These are phyloP conservation scores for Lactifluus piperatus DNA, from an alignment of 768 basidiomycete genomes.

Conservation along the genomic window DNA sequence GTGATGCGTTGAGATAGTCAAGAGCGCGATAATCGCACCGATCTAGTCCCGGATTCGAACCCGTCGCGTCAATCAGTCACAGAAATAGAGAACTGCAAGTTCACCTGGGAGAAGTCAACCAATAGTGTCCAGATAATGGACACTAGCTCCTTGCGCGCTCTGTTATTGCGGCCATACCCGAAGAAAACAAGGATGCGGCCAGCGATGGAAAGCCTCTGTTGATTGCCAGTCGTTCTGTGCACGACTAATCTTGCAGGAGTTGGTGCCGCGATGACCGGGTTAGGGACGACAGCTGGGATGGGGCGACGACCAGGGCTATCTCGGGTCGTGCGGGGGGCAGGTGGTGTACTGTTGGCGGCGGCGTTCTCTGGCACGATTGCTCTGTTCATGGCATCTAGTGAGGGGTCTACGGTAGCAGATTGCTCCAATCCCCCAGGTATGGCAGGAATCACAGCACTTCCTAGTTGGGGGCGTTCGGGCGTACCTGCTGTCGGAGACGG, in stretches of 20 bases:
- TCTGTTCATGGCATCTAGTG: slow-evolving; percentile 4
- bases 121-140: slow-evolving; percentile 42
- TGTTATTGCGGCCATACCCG: slow-evolving; percentile 46
- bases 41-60: slow-evolving; percentile 33
- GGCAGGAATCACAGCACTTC: not conserved
- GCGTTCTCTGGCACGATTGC: not conserved
- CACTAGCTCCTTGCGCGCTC: slow-evolving; percentile 44
- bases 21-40: slow-evolving; percentile 40
- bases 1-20: slow-evolving; percentile 38
- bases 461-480: slow-evolving; percentile 1
- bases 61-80: slow-evolving; percentile 12
- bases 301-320: not conserved
- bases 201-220: not conserved
- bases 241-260: not conserved
- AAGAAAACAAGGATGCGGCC: slow-evolving; percentile 32
- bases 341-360: not conserved
- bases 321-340: not conserved
- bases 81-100: slow-evolving; percentile 6
- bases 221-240: not conserved
- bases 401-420: not conserved
- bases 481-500: not conserved
- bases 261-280: not conserved
- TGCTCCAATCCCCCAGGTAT: not conserved
- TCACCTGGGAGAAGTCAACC: slow-evolving; percentile 48
- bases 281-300: not conserved